Conservation (phyloP, 805 yeast genomes). For the Metschnikowia dekortorum region DNA sequence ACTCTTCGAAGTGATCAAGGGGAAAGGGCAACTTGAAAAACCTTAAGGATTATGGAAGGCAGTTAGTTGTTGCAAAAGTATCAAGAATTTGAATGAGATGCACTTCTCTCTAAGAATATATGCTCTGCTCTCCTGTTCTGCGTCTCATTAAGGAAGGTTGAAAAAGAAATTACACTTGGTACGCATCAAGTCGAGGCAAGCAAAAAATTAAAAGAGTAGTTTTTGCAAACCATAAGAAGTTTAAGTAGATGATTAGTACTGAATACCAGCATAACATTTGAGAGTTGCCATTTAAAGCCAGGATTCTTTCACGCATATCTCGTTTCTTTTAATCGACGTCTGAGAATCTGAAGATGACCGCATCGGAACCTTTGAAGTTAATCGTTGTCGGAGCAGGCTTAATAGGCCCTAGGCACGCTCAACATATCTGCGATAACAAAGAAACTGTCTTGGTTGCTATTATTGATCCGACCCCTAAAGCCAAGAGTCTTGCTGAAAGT, state of each 20-base stretch:
- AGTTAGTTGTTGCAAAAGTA: too few relatives aligned
- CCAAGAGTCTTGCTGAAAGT: conserved; percentile 26
- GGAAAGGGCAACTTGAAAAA: neutral
- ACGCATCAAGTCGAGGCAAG: conserved; percentile 2
- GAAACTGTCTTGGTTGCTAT: conserved; percentile 30
- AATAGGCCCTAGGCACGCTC: conserved; percentile 40
- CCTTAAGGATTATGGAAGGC: too few relatives aligned
- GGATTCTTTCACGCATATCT: neutral
- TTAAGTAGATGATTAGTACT: neutral
- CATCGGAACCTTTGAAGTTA: conserved; percentile 15
- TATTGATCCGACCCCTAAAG: conserved; percentile 31
- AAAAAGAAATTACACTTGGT: neutral
- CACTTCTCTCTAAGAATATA: neutral
- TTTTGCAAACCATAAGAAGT: neutral
- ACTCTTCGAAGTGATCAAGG: neutral
- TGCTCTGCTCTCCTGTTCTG: neutral
- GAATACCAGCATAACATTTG: neutral
- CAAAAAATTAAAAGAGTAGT: neutral
- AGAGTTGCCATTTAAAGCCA: neutral
- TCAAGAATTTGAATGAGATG: neutral
- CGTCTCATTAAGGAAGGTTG: neutral
- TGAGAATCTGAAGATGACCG: conserved; percentile 7
- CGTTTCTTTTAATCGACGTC: neutral
- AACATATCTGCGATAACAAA: conserved; percentile 24
- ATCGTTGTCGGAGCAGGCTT: conserved; percentile 37